Conservation (phyloP, 1,284 basidiomycete species). For the Ceratobasidium theobromae region DNA sequence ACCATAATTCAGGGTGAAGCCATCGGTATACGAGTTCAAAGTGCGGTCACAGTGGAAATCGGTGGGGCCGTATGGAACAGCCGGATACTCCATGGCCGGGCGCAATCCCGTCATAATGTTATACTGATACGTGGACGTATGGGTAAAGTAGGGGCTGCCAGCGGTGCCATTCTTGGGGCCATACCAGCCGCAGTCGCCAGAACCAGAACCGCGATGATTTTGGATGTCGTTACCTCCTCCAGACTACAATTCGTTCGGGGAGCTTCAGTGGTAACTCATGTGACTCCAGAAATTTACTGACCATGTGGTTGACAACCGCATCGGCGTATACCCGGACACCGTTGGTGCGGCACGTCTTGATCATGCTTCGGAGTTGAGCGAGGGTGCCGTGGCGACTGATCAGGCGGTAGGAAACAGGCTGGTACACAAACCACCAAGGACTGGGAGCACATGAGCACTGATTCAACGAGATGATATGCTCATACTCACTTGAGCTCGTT, state of each 20-base stretch:
- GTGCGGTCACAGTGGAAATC: conserved; percentile 27
- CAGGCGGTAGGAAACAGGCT: conserved; percentile 23
- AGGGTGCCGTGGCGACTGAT: conserved; percentile 29
- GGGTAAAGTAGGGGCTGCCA: conserved; percentile 28
- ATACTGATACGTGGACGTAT: conserved; percentile 29
- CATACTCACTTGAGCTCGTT: conserved; percentile 27
- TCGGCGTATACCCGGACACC: conserved; percentile 29
- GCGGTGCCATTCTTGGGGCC: conserved; percentile 29
- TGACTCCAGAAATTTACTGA: neutral
- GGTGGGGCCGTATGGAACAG: conserved; percentile 26
- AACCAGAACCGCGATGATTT: conserved; percentile 17
- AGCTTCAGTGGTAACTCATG: neutral
- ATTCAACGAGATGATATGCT: neutral
- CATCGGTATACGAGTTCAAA: conserved; percentile 24
- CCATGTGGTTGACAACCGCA: conserved; percentile 30
- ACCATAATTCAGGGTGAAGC: conserved; percentile 25
- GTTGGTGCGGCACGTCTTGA: conserved; percentile 24
- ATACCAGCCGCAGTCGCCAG: conserved; percentile 22
- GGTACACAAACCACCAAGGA: conserved; percentile 30
- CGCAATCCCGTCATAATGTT: conserved; percentile 23
- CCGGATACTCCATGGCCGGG: conserved; percentile 28
- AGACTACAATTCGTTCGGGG: neutral
- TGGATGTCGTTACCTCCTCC: conserved; percentile 32
- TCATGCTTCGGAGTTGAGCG: conserved; percentile 27
- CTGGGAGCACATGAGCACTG: neutral